Base-by-base conservation (phyloP, 345 rosid species). In the Mercurialis annua region DNA sequence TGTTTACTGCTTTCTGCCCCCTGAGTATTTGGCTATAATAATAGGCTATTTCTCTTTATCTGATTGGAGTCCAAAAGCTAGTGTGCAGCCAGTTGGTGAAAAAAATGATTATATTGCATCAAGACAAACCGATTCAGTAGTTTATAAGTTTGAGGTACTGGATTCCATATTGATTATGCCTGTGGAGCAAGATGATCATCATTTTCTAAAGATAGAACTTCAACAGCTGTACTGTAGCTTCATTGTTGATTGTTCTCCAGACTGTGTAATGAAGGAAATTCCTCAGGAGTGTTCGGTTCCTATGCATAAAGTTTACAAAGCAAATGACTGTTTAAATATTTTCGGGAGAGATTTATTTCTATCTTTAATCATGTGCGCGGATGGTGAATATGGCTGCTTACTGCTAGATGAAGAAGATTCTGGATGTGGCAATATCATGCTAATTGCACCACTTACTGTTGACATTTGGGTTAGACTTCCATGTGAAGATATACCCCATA, bases 401-500 rank as follows among this genome's bases (percentile, higher is more conserved):
- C 57, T 66, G 30, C 49, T 67, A 73, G 73, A 77, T 72, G 65
- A 71, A 70, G 65, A 71, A 70, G 75, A 77, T 34, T 53, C 69
- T 33, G 62, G 62, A 26, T 62, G 67, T 43, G 65, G 76, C 68
- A 82, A 73, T 56, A 66, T 80, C 70, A 51, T 78, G 48, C 76
- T 92, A 67, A 82, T 86, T 64, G 66, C 83, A 38, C 84, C 85
- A 9, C 59, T 84, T 40, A 74, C 72, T 81, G 96, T 84, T 52
- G 93, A 90, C 71, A 73, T 84, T 26, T 88, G 98, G 98, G 81
- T 90, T 65, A 81, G 89, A 78, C 76, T 92, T 74, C 93, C 97
- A 43, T 71, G 78, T 67, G 82, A 83, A 73, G 63, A 31, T 61
- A 76, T 71, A 57, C 56, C 59, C 17, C 14, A 46, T 47, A 34